Percentiles rank a stretch among this genome's conserved stretches.
phyloP scores from a whole-genome alignment of 78 protist species.

The Speleostelium caveatum region DNA sequence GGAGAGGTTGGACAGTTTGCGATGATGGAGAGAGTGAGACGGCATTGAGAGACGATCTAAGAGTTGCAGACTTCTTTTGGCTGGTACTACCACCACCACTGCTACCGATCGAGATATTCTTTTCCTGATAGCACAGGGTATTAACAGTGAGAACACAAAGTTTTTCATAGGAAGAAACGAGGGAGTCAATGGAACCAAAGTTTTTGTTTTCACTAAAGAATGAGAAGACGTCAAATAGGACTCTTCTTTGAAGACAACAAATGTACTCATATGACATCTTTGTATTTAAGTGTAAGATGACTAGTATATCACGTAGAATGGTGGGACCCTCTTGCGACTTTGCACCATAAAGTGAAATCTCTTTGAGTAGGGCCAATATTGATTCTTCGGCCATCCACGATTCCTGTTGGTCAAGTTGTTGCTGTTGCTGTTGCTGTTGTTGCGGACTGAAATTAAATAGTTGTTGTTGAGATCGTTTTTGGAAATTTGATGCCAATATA shows the following conservation, averaged over 20 bases:
- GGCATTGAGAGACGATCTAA: not conserved
- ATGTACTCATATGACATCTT: constrained; percentile 65
- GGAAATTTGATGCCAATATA: constrained; percentile 34
- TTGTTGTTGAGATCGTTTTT: not conserved
- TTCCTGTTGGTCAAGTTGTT: constrained; percentile 14
- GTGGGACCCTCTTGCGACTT: constrained; percentile 35
- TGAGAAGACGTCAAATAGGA: constrained; percentile 48
- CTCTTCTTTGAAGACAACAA: constrained; percentile 48
- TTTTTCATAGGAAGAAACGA: constrained; percentile 67
- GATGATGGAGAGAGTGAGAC: not conserved
- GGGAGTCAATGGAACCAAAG: constrained; percentile 10
- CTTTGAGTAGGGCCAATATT: constrained; percentile 33
- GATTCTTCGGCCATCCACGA: constrained; percentile 61
- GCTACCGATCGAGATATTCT: not conserved
- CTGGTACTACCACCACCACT: not conserved
- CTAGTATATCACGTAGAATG: constrained; percentile 34
- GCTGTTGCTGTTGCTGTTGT: not conserved
- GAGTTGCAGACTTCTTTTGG: not conserved
- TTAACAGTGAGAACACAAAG: constrained; percentile 47
- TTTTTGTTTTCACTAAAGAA: constrained; percentile 67
- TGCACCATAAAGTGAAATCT: constrained; percentile 60
- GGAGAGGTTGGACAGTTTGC: not conserved
- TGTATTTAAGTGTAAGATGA: constrained; percentile 44
- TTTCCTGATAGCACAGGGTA: constrained; percentile 62
- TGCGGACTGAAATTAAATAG: not conserved